Conservation (phyloP, 768 basidiomycete genomes). For the Boletus rubescentipes region DNA sequence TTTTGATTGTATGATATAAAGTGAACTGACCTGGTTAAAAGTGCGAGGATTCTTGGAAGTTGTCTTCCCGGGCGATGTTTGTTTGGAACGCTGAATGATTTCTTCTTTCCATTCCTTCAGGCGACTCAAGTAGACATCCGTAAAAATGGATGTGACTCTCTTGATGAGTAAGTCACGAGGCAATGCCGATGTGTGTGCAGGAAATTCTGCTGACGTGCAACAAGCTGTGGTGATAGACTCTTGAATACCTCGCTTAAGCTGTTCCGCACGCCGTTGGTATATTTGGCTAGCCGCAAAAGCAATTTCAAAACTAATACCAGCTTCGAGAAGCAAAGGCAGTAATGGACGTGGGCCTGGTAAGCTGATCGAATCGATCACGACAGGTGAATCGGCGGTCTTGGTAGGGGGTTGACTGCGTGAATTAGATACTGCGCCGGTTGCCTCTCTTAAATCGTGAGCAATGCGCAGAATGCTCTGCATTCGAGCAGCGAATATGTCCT, state of each 20-base stretch:
- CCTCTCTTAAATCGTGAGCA: background rate
- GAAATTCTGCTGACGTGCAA: background rate
- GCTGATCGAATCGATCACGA: background rate
- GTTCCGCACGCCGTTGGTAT: background rate
- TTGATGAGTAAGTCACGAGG: rapidly evolving
- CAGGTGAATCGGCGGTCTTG: background rate
- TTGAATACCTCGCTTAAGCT: background rate
- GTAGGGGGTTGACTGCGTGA: background rate
- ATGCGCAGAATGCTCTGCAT: background rate
- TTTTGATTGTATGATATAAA: rapidly evolving
- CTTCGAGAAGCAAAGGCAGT: background rate
- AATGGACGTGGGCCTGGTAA: background rate
- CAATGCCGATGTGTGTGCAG: no score
- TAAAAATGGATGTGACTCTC: background rate
- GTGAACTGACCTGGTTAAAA: slow-evolving; percentile 5
- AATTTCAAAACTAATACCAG: background rate
- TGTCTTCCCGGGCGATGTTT: rapidly evolving
- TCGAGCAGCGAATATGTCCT: background rate
- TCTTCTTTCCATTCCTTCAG: slow-evolving; percentile 5
- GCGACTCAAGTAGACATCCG: background rate
- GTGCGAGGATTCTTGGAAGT: background rate
- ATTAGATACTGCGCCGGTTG: background rate
- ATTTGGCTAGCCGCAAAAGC: rapidly evolving
- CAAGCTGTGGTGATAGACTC: background rate
- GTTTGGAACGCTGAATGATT: background rate